Conservation (phyloP, 306 rosid species). For the Acmispon strigosus region DNA sequence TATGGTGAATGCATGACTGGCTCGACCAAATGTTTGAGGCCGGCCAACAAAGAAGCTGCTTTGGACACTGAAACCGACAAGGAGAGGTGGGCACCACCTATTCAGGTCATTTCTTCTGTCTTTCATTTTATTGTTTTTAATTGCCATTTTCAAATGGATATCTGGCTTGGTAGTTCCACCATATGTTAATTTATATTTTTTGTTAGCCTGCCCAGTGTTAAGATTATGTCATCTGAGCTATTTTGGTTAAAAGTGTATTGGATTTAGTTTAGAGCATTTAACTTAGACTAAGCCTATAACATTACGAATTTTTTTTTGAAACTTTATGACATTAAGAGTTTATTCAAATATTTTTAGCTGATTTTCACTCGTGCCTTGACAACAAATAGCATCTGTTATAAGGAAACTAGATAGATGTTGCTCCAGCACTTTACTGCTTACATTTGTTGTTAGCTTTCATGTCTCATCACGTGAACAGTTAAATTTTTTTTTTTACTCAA, state of each 20-base stretch:
- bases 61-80: constrained; percentile 68
- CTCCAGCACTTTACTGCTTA: neutral
- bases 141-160: neutral
- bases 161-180: neutral
- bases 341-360: neutral
- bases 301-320: neutral
- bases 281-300: neutral
- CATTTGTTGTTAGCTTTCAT: neutral
- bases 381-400: neutral
- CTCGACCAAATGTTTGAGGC: constrained; percentile 50
- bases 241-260: neutral
- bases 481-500: neutral
- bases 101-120: constrained; percentile 29
- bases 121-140: neutral
- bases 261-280: neutral
- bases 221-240: neutral
- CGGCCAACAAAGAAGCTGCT: constrained; percentile 73
- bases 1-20: constrained; percentile 52
- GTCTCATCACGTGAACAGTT: neutral
- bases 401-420: neutral
- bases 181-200: neutral
- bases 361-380: neutral
- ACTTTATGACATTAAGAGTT: neutral
- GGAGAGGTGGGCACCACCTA: constrained; percentile 68
- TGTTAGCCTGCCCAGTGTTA: neutral